Conservation (phyloP, 345 rosid genomes). For the Syzygium aromaticum region DNA sequence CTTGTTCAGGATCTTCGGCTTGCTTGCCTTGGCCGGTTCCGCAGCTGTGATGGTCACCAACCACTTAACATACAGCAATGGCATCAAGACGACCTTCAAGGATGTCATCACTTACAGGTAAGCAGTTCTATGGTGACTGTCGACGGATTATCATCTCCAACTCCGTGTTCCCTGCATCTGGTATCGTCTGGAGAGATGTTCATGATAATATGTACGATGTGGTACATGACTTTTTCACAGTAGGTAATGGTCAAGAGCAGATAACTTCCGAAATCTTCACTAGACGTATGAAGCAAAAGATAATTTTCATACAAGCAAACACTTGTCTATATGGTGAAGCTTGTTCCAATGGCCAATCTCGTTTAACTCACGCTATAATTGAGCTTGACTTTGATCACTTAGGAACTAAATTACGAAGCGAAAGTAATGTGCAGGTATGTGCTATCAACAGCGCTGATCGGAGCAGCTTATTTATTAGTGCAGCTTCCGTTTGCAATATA, state of each 20-base stretch:
- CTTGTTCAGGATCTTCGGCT: constrained; percentile 19
- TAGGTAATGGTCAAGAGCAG: neutral
- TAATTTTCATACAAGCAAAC: neutral
- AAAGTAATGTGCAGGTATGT: constrained; percentile 7
- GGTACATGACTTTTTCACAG: neutral
- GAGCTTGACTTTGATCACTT: neutral
- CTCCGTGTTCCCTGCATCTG: neutral
- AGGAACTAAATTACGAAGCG: neutral
- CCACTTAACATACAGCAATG: constrained; percentile 1
- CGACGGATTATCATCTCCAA: neutral
- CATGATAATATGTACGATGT: neutral
- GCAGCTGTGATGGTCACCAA: constrained; percentile 5
- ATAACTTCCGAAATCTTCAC: neutral
- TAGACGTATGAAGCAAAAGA: neutral
- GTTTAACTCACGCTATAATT: neutral
- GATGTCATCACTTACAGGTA: constrained; percentile 20
- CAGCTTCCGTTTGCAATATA: constrained; percentile 19
- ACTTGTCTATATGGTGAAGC: neutral
- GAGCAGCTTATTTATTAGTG: constrained; percentile 10
- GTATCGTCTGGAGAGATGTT: neutral
- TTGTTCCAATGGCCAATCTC: neutral
- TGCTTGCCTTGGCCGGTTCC: constrained; percentile 5
- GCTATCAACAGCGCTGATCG: constrained; percentile 7
- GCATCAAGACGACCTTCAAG: constrained; percentile 16
- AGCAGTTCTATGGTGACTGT: neutral